Evolutionary conservation across 805 yeast genomes (phyloP), one percentile per base, ranked within the genome.

Genomic region (Candida chauliodis): DNA sequence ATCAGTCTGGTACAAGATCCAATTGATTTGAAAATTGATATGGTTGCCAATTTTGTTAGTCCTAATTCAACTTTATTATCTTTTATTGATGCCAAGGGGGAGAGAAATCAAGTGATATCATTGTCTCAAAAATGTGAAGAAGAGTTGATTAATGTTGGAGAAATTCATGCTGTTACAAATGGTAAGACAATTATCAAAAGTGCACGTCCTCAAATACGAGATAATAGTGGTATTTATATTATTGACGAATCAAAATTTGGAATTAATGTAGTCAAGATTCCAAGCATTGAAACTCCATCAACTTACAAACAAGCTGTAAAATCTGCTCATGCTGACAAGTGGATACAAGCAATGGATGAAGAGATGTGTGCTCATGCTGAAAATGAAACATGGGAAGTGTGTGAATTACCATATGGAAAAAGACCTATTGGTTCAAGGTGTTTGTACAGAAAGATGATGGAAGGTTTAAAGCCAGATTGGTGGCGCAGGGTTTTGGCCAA

Each of bases 401-500:
- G 8, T 28, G 33, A 30, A 8, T 6, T 30, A 17, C 23, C n/a
- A 18, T 9, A 4, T 18, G 33, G 17, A 19, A 6, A n/a, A 8
- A 30, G 17, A 4, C 11, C 5, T 11, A 17, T 7, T 18, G 22
- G 22, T 11, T 18, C 15, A 9, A 11, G 29, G 8, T 11, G 29
- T 11, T 11, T 11, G 13, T 11, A 8, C 8, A 11, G n/a, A 32
- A 21, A 11, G 36, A 21, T 22, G 28, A 32, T 22, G 36, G 36
- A 2, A n/a, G 27, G 4, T 32, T 10, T 14, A 22, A 32, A 22
- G 36, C 27, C n/a, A 21, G 36, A 22, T 10, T 32, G 9, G 28
- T 32, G 3, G 36, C 28, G 14, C 34, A 32, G 20, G 36, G 36
- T 14, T 32, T 4, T 15, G 8, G 16, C 14, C 36, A 22, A 14